Evolutionary conservation across 2,329 filamentous ascomycete genomes (phyloP).

Genomic region (Ophidiomyces ophidiicola): DNA sequence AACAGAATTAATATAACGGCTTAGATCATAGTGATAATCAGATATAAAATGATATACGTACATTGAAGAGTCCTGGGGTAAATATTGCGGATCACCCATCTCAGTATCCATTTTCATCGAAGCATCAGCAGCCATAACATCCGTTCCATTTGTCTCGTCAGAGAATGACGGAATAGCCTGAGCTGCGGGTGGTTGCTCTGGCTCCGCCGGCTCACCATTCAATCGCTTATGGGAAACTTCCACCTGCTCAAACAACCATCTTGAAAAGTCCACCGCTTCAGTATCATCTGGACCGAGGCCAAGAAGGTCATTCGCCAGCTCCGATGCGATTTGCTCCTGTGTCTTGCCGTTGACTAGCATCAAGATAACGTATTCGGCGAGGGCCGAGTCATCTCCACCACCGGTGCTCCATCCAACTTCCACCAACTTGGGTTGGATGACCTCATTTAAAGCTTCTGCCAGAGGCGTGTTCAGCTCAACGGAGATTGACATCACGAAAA

Average conservation of each 20-base stretch:
- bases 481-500: constrained; percentile 57
- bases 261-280: constrained; percentile 68
- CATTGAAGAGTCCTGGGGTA: constrained; percentile 29
- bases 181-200: constrained; percentile 14
- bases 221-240: constrained; percentile 52
- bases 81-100: constrained; percentile 50
- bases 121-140: background rate
- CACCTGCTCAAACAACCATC: constrained; percentile 89
- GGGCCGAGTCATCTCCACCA: constrained; percentile 65
- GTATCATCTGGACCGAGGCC: constrained; percentile 71
- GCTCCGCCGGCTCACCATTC: constrained; percentile 38
- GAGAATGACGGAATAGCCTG: constrained; percentile 28
- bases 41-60: constrained; percentile 19
- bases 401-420: constrained; percentile 86
- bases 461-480: constrained; percentile 67
- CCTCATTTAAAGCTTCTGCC: constrained; percentile 67
- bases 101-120: constrained; percentile 48
- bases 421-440: constrained; percentile 79
- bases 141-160: constrained; percentile 23
- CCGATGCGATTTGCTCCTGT: constrained; percentile 73
- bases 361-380: constrained; percentile 91
- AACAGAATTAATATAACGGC: constrained; percentile 23
- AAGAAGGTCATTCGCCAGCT: constrained; percentile 79
- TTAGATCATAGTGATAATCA: background rate
- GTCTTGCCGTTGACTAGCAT: constrained; percentile 96